Evolutionary conservation across 257 asterid genomes (phyloP).

Genomic region (Solanum etuberosum): DNA sequence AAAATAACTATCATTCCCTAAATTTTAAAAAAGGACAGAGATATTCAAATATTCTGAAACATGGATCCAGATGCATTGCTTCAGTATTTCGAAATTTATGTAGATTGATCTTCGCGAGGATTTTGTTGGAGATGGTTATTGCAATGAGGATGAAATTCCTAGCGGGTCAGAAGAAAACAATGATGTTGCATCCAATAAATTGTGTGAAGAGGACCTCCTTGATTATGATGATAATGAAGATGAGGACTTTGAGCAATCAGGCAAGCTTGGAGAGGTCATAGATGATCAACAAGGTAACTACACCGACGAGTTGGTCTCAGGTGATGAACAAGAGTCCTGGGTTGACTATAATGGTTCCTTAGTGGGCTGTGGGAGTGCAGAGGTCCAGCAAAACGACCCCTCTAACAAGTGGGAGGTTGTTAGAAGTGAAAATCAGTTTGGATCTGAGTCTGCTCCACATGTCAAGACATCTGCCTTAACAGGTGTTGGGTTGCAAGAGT

Average conservation of each 20-base stretch:
- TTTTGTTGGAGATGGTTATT: constrained; percentile 16
- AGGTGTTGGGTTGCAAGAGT: constrained; percentile 75
- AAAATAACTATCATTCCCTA: background rate
- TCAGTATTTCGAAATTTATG: background rate
- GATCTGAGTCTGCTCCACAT: constrained; percentile 21
- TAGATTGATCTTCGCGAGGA: constrained; percentile 68
- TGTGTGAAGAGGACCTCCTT: constrained; percentile 9
- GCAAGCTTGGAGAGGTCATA: constrained; percentile 14
- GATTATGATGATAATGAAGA: constrained; percentile 14
- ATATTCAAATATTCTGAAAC: background rate
- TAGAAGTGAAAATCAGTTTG: background rate
- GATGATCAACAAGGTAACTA: constrained; percentile 19
- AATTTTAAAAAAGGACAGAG: background rate
- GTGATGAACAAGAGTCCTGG: constrained; percentile 40
- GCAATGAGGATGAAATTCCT: constrained; percentile 22
- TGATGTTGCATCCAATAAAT: constrained; percentile 19
- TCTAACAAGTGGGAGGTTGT: constrained; percentile 5
- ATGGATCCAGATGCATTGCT: background rate
- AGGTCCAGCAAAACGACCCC: constrained; percentile 12
- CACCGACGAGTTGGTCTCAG: constrained; percentile 31
- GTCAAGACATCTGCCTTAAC: constrained; percentile 72
- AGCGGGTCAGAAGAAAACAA: constrained; percentile 29
- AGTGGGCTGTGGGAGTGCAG: constrained; percentile 23
- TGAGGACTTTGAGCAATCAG: constrained; percentile 13
- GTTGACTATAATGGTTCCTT: constrained; percentile 32